Conservation (phyloP, 306 rosid species). For the Morella rubra region DNA sequence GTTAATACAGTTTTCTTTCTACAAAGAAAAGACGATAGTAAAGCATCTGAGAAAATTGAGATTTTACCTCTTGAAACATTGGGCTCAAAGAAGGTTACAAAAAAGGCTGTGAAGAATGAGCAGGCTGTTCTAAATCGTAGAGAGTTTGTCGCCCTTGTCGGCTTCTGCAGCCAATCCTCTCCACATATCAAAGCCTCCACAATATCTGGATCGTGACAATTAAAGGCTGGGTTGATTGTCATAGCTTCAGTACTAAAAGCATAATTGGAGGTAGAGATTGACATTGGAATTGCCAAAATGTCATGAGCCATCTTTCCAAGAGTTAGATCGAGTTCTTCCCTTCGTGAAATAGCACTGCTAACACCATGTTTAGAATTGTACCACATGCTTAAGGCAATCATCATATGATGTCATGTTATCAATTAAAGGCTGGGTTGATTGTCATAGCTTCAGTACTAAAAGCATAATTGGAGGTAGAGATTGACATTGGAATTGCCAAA, state of each 20-base stretch:
- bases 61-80: neutral
- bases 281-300: neutral
- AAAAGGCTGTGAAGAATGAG: neutral
- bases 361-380: neutral
- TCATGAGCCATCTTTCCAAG: neutral
- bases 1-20: neutral
- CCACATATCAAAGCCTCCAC: neutral
- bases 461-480: neutral
- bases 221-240: neutral
- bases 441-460: neutral
- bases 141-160: neutral
- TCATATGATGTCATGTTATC: neutral
- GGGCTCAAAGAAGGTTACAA: neutral
- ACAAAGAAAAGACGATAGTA: neutral
- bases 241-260: neutral
- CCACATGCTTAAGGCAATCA: neutral
- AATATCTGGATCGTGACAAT: neutral
- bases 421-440: neutral
- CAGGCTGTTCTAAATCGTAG: too few species aligned
- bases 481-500: neutral
- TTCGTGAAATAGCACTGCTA: neutral
- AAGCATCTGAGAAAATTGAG: neutral
- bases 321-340: neutral
- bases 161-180: neutral
- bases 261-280: neutral